Evolutionary conservation across 2,329 filamentous ascomycete genomes (phyloP), one percentile per base, ranked within the genome.

Genomic region (Chaetothyriales sp.): DNA sequence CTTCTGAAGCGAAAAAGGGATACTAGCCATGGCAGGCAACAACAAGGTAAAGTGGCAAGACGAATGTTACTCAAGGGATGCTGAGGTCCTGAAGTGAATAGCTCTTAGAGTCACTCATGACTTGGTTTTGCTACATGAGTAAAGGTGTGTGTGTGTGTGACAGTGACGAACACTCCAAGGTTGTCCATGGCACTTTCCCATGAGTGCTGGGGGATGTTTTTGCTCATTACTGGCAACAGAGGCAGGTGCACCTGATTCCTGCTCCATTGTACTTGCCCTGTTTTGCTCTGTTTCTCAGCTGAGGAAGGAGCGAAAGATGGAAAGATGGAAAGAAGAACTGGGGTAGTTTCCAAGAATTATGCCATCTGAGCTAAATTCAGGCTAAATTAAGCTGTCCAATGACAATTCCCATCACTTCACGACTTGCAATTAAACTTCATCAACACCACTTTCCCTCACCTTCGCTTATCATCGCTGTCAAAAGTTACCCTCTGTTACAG

Each of bases 1-100:
- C 22, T 52, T 60, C 51, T 19, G 47, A 39, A 39, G 15, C 4
- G 32, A 15, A 15, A 39, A 39, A 5, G 32, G 32, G 32, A 15
- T 39, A 39, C 12, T 39, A 39, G 32, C 32, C 32, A 39, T 39
- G 32, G 12, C 5, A 5, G 32, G 32, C 32, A 15, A 39, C 32
- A 15, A 39, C 32, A 39, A 10, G 15, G 3, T 15, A 39, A 9
- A 15, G 7, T 2, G 32, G 32, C 32, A 39, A 39, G 32, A 15
- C 15, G 32, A 15, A 39, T 39, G 32, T 15, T 15, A 39, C 12
- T 10, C 32, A 15, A 39, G 32, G 32, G 12, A 39, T 39, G 32
- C 32, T 39, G 32, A 39, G 10, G 32, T 39, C 32, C 15, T 15
- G 32, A 39, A 39, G 32, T 39, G 32, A 39, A 39, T 39, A 15